A percentile compares a stretch with the other conserved stretches of the same genome.
Evolutionary conservation across 768 basidiomycete species (phyloP).

Genomic region (Psilocybe subaeruginosa): DNA sequence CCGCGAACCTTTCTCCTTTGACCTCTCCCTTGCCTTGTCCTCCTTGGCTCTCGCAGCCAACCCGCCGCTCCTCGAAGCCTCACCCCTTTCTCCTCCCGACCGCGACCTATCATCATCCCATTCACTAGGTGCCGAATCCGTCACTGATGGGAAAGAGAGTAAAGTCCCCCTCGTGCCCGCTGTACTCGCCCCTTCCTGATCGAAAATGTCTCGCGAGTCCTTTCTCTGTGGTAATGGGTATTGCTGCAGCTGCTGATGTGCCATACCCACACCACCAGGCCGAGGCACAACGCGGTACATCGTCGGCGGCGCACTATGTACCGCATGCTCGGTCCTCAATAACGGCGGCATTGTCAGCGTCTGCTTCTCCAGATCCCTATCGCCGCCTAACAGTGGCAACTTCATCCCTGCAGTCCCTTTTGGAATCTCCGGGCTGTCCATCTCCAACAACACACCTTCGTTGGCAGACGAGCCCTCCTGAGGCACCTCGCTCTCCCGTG

Average conservation of each 20-base stretch:
- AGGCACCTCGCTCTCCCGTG: constrained; percentile 3
- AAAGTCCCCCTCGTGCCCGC: constrained; percentile 33
- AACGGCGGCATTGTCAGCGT: constrained; percentile 34
- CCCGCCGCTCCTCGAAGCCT: constrained; percentile 15
- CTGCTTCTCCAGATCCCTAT: constrained; percentile 20
- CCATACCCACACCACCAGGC: constrained; percentile 13
- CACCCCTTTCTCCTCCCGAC: constrained; percentile 20
- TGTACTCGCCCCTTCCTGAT: constrained; percentile 17
- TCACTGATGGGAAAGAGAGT: constrained; percentile 54
- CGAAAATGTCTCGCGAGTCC: constrained; percentile 43
- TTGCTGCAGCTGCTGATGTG: constrained; percentile 6
- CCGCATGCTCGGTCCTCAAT: constrained; percentile 33
- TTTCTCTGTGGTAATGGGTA: constrained; percentile 23
- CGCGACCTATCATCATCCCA: constrained; percentile 39
- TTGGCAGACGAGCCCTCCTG: constrained; percentile 8
- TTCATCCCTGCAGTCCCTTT: constrained; percentile 1
- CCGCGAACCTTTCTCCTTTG: constrained; percentile 33
- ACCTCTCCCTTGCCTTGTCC: constrained; percentile 43
- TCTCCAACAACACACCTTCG: constrained; percentile 31
- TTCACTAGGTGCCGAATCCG: constrained; percentile 48
- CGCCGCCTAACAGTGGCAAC: neutral
- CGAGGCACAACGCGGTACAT: constrained; percentile 35
- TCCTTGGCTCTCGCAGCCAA: constrained; percentile 17
- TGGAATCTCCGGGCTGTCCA: constrained; percentile 25
- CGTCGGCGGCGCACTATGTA: constrained; percentile 51